These are phyloP conservation scores for Fusarium virguliforme DNA, from an alignment of 2,329 filamentous ascomycete genomes.

Conservation along the genomic window DNA sequence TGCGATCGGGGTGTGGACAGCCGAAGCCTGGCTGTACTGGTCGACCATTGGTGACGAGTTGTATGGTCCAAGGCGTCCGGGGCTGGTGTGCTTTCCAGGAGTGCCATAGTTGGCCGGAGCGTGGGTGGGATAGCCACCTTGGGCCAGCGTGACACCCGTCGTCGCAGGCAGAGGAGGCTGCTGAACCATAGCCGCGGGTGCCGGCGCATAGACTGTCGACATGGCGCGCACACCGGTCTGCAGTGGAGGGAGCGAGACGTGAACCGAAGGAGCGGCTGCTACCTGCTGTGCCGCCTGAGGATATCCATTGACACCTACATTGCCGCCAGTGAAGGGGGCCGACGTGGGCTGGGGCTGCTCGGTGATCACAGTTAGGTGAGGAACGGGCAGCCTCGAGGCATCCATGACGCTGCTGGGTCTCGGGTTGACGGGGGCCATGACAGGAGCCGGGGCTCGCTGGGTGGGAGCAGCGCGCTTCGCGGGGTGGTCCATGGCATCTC, in stretches of 20 bases:
- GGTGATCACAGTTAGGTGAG: constrained; percentile 79
- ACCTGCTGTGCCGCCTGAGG: constrained; percentile 52
- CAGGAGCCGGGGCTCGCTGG: constrained; percentile 41
- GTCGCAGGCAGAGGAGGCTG: constrained; percentile 52
- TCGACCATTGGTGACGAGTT: constrained; percentile 79
- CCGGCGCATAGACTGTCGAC: constrained; percentile 80
- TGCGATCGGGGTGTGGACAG: constrained; percentile 70
- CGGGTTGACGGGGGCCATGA: constrained; percentile 35
- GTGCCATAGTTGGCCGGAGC: constrained; percentile 63
- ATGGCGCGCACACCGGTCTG: constrained; percentile 78
- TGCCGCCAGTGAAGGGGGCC: constrained; percentile 53
- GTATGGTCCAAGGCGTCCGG: constrained; percentile 64
- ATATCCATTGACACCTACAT: constrained; percentile 59
- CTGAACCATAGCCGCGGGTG: constrained; percentile 61
- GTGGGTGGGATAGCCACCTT: constrained; percentile 51
- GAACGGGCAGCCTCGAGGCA: constrained; percentile 73
- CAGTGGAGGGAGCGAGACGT: constrained; percentile 75
- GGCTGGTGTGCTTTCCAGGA: constrained; percentile 69
- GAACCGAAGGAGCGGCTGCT: constrained; percentile 51
- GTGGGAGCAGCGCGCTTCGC: constrained; percentile 65
- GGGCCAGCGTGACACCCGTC: constrained; percentile 46
- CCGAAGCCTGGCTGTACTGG: constrained; percentile 68
- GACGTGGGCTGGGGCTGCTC: constrained; percentile 51
- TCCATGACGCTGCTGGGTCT: constrained; percentile 48
- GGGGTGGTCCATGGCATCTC: constrained; percentile 68